phyloP scores from a whole-genome alignment of 78 protist species.

The Protostelium mycophagum region DNA sequence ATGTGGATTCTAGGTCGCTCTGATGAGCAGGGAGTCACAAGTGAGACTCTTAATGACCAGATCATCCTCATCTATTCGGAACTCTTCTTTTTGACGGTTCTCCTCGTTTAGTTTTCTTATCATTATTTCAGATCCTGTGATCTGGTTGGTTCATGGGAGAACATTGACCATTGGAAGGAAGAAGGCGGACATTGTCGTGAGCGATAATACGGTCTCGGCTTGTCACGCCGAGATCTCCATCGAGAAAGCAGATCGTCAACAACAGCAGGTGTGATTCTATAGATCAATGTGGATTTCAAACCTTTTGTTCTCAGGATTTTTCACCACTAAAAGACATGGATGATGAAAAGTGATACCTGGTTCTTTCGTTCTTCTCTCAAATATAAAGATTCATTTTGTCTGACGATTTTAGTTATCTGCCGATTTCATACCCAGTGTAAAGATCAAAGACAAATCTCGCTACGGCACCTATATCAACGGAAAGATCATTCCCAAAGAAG shows the following conservation, averaged over 20 bases:
- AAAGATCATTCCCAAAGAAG: background rate
- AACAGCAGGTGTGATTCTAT: background rate
- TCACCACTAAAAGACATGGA: too few species aligned
- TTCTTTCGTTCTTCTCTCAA: too few species aligned
- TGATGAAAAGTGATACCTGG: too few species aligned
- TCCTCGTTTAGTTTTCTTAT: background rate
- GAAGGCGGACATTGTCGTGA: background rate
- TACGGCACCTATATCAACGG: background rate
- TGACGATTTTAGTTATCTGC: background rate
- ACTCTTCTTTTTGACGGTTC: too few species aligned
- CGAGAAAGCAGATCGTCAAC: background rate
- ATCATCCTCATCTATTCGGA: background rate
- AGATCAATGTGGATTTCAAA: background rate
- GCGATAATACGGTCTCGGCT: background rate
- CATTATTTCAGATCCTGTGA: background rate
- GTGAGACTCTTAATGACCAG: background rate
- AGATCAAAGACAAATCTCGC: background rate
- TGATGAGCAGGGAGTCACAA: background rate
- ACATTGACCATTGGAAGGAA: background rate
- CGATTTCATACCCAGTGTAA: background rate
- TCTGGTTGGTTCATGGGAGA: background rate
- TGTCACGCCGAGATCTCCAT: background rate
- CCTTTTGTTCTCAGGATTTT: too few species aligned
- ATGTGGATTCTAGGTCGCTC: background rate
- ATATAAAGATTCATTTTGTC: background rate